Evolutionary conservation across 306 rosid species (phyloP).

Genomic region (Fagus crenata): DNA sequence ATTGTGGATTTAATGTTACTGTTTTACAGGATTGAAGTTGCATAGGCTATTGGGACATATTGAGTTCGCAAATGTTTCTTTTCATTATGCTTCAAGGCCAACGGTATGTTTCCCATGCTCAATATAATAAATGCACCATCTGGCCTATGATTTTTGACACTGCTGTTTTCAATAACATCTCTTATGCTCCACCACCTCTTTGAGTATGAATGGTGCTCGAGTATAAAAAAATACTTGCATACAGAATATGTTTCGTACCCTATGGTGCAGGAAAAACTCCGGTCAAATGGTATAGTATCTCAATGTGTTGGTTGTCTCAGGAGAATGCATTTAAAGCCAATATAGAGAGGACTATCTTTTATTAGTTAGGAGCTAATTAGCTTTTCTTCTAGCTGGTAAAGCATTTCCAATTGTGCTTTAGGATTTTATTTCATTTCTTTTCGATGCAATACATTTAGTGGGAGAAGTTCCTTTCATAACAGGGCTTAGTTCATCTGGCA

Average conservation of each 20-base stretch:
- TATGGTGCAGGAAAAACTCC: conserved; percentile 10
- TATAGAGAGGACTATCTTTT: not conserved
- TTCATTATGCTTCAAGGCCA: conserved; percentile 82
- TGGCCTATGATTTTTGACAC: conserved; percentile 18
- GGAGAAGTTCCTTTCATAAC: no score
- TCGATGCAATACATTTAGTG: no score
- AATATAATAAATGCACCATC: conserved; percentile 17
- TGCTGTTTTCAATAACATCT: conserved; percentile 8
- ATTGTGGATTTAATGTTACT: conserved; percentile 31
- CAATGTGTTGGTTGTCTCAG: not conserved
- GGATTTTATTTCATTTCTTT: not conserved
- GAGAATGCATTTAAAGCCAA: conserved; percentile 12
- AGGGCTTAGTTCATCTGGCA: not conserved
- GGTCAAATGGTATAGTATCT: conserved; percentile 14
- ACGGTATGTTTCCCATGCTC: conserved; percentile 48
- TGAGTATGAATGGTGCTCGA: conserved; percentile 26
- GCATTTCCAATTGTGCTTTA: conserved; percentile 5
- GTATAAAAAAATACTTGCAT: conserved; percentile 12
- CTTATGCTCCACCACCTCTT: conserved; percentile 7
- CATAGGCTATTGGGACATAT: conserved; percentile 59
- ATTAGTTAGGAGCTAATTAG: conserved; percentile 7
- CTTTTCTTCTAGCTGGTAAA: not conserved
- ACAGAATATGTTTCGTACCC: conserved; percentile 9
- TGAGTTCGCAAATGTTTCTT: conserved; percentile 71
- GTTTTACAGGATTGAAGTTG: conserved; percentile 64